Evolutionary conservation across 1,284 basidiomycete genomes (phyloP).

Genomic region (Xerocomus nothofagi): DNA sequence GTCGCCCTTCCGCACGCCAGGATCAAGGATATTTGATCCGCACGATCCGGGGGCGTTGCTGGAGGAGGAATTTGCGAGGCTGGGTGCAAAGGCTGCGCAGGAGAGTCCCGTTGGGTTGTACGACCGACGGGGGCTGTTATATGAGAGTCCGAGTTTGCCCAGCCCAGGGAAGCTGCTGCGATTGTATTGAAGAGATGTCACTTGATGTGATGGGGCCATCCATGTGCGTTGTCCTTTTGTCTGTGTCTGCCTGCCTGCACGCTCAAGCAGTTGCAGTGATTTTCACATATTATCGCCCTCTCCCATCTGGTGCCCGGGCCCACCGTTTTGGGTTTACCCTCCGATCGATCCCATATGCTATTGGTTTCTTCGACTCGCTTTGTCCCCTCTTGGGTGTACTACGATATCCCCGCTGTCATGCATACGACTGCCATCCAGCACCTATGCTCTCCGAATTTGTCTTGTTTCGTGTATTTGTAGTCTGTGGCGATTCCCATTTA

Average conservation of each 20-base stretch:
- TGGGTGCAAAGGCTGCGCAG: constrained; percentile 41
- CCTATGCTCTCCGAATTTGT: constrained; percentile 3
- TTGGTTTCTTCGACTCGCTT: constrained; percentile 11
- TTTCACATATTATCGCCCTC: not conserved
- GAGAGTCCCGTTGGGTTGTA: constrained; percentile 63
- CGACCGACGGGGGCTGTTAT: constrained; percentile 50
- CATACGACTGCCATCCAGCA: not conserved
- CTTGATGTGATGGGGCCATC: not conserved
- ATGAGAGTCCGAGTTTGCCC: constrained; percentile 55
- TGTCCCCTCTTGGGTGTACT: constrained; percentile 16
- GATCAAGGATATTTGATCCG: constrained; percentile 58
- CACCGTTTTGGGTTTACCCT: too few relatives aligned
- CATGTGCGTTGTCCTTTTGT: not conserved
- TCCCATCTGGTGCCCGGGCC: too few relatives aligned
- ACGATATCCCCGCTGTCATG: not conserved
- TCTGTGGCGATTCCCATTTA: constrained; percentile 1
- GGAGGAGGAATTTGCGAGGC: constrained; percentile 62
- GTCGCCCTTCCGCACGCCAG: constrained; percentile 64
- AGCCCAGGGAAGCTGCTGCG: constrained; percentile 49
- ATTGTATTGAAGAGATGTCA: constrained; percentile 43
- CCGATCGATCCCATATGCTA: not conserved
- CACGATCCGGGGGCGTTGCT: constrained; percentile 63
- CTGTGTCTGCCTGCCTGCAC: not conserved
- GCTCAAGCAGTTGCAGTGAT: not conserved
- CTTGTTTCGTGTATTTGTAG: constrained; percentile 10